phyloP scores from a whole-genome alignment of 2,329 filamentous ascomycete genomes.

The Macrophomina tecta region DNA sequence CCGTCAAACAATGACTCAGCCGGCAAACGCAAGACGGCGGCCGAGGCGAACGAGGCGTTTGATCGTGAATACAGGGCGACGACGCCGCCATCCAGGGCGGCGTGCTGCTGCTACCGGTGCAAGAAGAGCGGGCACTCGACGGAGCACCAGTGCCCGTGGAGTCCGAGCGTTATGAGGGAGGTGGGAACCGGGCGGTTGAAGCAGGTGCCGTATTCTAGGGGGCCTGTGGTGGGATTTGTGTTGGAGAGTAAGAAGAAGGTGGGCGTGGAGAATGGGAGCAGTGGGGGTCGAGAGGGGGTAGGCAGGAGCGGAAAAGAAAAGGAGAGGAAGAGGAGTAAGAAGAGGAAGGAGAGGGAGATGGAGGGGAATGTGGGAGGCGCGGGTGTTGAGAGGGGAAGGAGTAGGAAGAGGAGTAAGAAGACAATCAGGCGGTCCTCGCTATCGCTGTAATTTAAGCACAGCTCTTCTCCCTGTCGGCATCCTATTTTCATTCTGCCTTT shows the following conservation, averaged over 20 bases:
- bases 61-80: background rate
- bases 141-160: slow-evolving; percentile 5
- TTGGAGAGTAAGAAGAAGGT: background rate
- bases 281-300: background rate
- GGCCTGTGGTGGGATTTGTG: background rate
- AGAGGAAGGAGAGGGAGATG: background rate
- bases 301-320: slow-evolving; percentile 1
- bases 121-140: background rate
- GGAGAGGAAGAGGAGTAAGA: background rate
- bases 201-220: background rate
- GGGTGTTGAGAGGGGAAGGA: background rate
- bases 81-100: background rate
- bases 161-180: background rate
- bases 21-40: background rate
- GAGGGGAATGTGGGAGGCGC: background rate
- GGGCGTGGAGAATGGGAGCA: background rate
- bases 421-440: background rate
- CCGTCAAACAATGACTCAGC: background rate
- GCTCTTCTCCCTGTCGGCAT: background rate
- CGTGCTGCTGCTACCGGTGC: background rate
- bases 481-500: too few relatives aligned
- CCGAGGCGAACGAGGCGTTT: slow-evolving; percentile 1
- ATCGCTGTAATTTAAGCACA: background rate
- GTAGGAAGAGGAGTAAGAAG: background rate
- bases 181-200: background rate